Evolutionary conservation across 805 yeast genomes (phyloP).

Genomic region (Candida awuae): DNA sequence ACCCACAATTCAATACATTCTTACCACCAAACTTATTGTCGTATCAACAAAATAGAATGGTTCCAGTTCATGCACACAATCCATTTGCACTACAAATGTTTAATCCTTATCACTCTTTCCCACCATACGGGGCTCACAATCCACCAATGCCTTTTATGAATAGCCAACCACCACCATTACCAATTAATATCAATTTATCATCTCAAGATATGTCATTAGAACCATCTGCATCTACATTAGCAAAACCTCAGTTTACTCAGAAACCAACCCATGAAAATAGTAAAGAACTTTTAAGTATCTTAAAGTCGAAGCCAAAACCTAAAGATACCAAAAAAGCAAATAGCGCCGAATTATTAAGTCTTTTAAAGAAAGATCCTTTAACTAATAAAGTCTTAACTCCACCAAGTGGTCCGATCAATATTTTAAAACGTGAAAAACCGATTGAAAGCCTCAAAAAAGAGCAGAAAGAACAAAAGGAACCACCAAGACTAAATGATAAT

Average conservation of each 20-base stretch:
- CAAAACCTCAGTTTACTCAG: slow-evolving; percentile 26
- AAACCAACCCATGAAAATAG: slow-evolving; percentile 28
- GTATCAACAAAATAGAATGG: slow-evolving; percentile 5
- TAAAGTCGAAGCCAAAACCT: slow-evolving; percentile 16
- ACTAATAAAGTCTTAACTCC: neutral
- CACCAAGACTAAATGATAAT: too few relatives aligned
- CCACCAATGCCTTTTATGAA: slow-evolving; percentile 6
- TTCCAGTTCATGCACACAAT: slow-evolving; percentile 13
- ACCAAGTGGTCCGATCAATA: slow-evolving; percentile 3
- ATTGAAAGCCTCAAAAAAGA: neutral
- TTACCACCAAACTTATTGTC: slow-evolving; percentile 11
- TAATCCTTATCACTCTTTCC: slow-evolving; percentile 18
- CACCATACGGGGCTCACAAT: slow-evolving; percentile 9
- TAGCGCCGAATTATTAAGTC: slow-evolving; percentile 7
- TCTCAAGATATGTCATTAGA: slow-evolving; percentile 14
- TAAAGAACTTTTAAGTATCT: slow-evolving; percentile 26
- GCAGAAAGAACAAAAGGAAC: neutral
- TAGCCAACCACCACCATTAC: neutral
- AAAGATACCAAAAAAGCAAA: slow-evolving; percentile 1
- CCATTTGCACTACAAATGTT: slow-evolving; percentile 23
- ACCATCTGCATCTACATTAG: slow-evolving; percentile 28
- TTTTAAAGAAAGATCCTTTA: slow-evolving; percentile 7
- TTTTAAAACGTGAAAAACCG: slow-evolving; percentile 15
- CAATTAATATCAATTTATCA: slow-evolving; percentile 6
- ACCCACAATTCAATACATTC: slow-evolving; percentile 12